phyloP scores from a whole-genome alignment of 1,284 basidiomycete genomes.

The Macrocybe sp. region DNA sequence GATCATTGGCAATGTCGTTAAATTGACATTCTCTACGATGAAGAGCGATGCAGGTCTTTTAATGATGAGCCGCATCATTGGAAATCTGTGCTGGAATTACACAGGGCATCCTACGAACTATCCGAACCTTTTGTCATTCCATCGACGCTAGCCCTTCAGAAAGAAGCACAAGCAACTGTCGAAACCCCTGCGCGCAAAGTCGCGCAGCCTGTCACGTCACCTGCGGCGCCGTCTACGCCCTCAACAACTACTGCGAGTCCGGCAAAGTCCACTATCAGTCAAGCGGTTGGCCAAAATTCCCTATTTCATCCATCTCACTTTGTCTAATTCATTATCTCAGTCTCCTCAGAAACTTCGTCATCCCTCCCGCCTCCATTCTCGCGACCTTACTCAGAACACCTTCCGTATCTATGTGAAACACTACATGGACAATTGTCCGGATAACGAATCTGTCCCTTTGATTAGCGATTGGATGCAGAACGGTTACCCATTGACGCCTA shows the following conservation, averaged over 20 bases:
- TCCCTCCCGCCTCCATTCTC: conserved; percentile 57
- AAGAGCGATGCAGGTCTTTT: conserved; percentile 41
- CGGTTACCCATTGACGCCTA: conserved; percentile 27
- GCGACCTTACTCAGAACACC: conserved; percentile 60
- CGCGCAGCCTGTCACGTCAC: conserved; percentile 12
- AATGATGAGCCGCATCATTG: conserved; percentile 63
- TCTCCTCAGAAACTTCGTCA: conserved; percentile 55
- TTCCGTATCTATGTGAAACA: conserved; percentile 74
- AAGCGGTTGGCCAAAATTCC: conserved; percentile 8
- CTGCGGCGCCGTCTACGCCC: conserved; percentile 19
- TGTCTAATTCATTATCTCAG: conserved; percentile 15
- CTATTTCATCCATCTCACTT: not conserved
- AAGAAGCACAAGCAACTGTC: conserved; percentile 1
- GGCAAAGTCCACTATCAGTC: conserved; percentile 16
- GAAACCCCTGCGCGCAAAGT: not conserved
- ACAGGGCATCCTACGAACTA: conserved; percentile 45
- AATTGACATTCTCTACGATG: not conserved
- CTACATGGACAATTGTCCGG: conserved; percentile 56
- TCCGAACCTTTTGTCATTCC: conserved; percentile 36
- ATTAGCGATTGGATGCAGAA: conserved; percentile 11
- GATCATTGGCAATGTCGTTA: conserved; percentile 2
- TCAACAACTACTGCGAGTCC: conserved; percentile 18
- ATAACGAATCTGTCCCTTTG: conserved; percentile 2
- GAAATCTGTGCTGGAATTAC: conserved; percentile 46
- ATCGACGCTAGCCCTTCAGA: not conserved